Evolutionary conservation across 495 filamentous ascomycete genomes (phyloP), one percentile per base, ranked within the genome.

Genomic region (Tuber umbilicatum): DNA sequence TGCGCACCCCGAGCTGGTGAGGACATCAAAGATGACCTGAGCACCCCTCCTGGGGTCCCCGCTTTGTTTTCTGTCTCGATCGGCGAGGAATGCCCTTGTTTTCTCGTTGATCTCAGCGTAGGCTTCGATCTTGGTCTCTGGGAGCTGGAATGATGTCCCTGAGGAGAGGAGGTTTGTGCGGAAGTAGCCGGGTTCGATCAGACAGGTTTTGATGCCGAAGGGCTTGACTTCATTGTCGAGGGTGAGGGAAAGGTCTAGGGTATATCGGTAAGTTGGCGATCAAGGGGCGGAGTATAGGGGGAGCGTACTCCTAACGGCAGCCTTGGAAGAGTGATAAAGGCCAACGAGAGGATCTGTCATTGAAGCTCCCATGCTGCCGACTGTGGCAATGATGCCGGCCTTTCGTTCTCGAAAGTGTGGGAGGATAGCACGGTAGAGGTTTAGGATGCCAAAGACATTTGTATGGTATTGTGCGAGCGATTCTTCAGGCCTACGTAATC

Each of bases 241-340:
- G 35, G 85, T 85, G 67, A 86, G 83, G 55, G 83, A 84, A 7
- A 86, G 82, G 40, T 82, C 84, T 85, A 74, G 74, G 43, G 68
- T 7, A 64, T 35, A 27, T 60, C 10, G 19, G 74, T 60, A 55
- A 38, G 67, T 37, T 45, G 47, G 37, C 9, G 1, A 69, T 50
- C 12, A n/a, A 76, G 47, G 27, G 55, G 12, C 78, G 78, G 43
- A 45, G 50, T 38, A 23, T 1, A 40, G 16, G 10, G 12, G 39
- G 43, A 23, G 45, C 70, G 21, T 76, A 85, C 85, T 85, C 83
- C 87, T 86, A 1, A 88, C 78, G 2, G 86, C 89, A 55, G 85
- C 87, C 76, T 90, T 90, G 2, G 87, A 85, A 0, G 84, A 85
- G 38, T 81, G 84, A 80, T 90, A 90, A 41, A 88, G 73, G 10